A percentile compares a stretch with the other conserved stretches of the same genome.
These are phyloP conservation scores for Leccinum fuscescens DNA, from an alignment of 1,284 basidiomycete species.

Conservation along the genomic window DNA sequence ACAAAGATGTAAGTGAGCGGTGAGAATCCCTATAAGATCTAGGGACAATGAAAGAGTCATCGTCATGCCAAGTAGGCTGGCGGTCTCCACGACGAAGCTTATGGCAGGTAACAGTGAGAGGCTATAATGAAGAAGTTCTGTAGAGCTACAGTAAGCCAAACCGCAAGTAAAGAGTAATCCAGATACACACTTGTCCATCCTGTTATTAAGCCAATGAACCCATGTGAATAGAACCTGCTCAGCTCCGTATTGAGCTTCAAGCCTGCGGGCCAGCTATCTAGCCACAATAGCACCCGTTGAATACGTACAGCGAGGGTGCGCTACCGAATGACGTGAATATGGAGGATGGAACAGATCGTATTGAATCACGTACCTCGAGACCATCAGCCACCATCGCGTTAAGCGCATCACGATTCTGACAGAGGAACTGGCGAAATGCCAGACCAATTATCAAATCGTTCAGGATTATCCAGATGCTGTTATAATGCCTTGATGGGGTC, in stretches of 20 bases:
- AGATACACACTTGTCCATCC: conserved; percentile 64
- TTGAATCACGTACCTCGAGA: conserved; percentile 40
- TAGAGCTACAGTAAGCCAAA: conserved; percentile 6
- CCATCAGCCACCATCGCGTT: conserved; percentile 39
- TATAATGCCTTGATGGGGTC: conserved; percentile 70
- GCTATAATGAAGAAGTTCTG: conserved; percentile 26
- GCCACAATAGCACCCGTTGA: conserved; percentile 69
- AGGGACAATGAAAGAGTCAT: conserved; percentile 65
- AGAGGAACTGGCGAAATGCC: conserved; percentile 67
- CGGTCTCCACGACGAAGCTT: conserved; percentile 45
- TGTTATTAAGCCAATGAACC: conserved; percentile 61
- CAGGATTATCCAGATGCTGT: conserved; percentile 85
- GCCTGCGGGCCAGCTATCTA: conserved; percentile 94
- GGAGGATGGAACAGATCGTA: background rate
- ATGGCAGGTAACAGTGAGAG: conserved; percentile 26
- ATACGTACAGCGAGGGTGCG: conserved; percentile 48
- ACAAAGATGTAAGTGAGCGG: conserved; percentile 73
- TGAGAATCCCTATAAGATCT: conserved; percentile 67
- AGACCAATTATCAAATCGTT: conserved; percentile 87
- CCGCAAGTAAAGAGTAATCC: background rate
- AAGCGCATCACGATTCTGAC: conserved; percentile 54
- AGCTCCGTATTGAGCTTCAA: conserved; percentile 95
- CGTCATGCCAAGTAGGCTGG: conserved; percentile 68
- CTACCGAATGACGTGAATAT: conserved; percentile 27
- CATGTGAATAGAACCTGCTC: conserved; percentile 76